Percentiles rank a stretch among this genome's conserved stretches.
Evolutionary conservation across 2,329 filamentous ascomycete genomes (phyloP).

Genomic region (Epichloe brachyelytri): DNA sequence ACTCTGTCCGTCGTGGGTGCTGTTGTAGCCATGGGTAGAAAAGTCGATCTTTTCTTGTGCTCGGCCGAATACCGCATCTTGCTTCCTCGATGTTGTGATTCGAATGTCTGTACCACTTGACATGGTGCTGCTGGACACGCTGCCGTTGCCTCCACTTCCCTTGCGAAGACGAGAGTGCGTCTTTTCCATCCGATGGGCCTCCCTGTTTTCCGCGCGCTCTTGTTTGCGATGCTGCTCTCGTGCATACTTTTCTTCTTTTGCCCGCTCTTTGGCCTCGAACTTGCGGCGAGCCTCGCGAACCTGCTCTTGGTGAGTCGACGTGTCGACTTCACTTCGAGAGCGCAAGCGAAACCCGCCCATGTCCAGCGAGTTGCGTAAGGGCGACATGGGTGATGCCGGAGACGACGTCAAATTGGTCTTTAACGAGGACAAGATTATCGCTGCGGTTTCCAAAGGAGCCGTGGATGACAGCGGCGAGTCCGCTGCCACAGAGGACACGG

Average conservation of each 20-base stretch:
- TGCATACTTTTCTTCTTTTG: constrained; percentile 50
- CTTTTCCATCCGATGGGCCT: constrained; percentile 38
- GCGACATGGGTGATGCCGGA: constrained; percentile 29
- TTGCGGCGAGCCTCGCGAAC: constrained; percentile 49
- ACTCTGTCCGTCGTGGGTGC: constrained; percentile 18
- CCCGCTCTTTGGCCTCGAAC: constrained; percentile 48
- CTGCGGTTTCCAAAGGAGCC: constrained; percentile 13
- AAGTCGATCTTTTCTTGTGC: constrained; percentile 31
- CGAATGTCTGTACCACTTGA: constrained; percentile 19
- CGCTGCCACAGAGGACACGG: constrained; percentile 15
- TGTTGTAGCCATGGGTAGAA: constrained; percentile 24
- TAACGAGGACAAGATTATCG: constrained; percentile 16
- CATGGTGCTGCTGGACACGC: constrained; percentile 20
- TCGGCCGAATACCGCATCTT: constrained; percentile 14
- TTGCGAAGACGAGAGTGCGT: constrained; percentile 29
- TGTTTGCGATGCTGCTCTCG: constrained; percentile 44
- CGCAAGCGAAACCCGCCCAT: constrained; percentile 44
- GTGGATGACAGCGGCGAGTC: constrained; percentile 23
- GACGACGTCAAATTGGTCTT: constrained; percentile 14
- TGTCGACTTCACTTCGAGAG: constrained; percentile 46
- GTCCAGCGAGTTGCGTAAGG: constrained; percentile 47
- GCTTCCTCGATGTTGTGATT: constrained; percentile 11
- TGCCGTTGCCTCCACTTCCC: constrained; percentile 18
- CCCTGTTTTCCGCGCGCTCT: constrained; percentile 45
- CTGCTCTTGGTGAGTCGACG: constrained; percentile 39